Evolutionary conservation across 2,329 filamentous ascomycete genomes (phyloP).

Genomic region (Orbilia oligospora): DNA sequence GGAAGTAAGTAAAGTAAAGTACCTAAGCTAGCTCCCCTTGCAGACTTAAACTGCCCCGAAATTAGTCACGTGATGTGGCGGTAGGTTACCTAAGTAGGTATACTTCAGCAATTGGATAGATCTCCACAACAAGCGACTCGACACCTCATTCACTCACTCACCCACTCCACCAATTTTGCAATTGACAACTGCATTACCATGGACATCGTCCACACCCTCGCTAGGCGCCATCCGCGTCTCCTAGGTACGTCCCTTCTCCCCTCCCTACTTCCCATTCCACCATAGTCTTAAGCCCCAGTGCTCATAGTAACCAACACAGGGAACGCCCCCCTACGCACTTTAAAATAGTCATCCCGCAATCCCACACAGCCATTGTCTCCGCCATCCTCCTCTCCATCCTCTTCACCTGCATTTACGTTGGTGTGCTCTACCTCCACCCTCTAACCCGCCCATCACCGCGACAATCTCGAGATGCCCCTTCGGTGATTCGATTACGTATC

Average conservation of each 20-base stretch:
- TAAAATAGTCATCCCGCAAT: slow-evolving; percentile 25
- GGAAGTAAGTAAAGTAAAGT: too few relatives aligned
- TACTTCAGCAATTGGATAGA: background rate
- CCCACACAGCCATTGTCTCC: slow-evolving; percentile 45
- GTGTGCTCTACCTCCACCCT: slow-evolving; percentile 87
- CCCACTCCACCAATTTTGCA: background rate
- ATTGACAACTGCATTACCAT: slow-evolving; percentile 5
- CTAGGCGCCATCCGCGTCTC: slow-evolving; percentile 11
- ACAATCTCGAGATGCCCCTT: slow-evolving; percentile 87
- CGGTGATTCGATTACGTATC: slow-evolving; percentile 88
- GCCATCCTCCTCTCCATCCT: slow-evolving; percentile 68
- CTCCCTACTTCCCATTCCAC: background rate
- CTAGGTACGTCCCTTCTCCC: slow-evolving; percentile 1
- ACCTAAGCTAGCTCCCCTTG: background rate
- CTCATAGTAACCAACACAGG: slow-evolving; percentile 50
- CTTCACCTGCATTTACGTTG: slow-evolving; percentile 90
- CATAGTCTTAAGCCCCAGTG: background rate
- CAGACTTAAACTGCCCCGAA: background rate
- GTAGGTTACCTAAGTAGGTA: too few relatives aligned
- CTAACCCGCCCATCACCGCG: slow-evolving; percentile 83
- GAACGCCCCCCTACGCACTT: background rate
- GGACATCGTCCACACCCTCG: slow-evolving; percentile 15
- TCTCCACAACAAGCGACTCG: background rate
- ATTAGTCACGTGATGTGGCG: background rate
- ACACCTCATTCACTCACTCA: background rate